Evolutionary conservation across 2,329 filamentous ascomycete species (phyloP).

Genomic region (Cytospora piceicola): DNA sequence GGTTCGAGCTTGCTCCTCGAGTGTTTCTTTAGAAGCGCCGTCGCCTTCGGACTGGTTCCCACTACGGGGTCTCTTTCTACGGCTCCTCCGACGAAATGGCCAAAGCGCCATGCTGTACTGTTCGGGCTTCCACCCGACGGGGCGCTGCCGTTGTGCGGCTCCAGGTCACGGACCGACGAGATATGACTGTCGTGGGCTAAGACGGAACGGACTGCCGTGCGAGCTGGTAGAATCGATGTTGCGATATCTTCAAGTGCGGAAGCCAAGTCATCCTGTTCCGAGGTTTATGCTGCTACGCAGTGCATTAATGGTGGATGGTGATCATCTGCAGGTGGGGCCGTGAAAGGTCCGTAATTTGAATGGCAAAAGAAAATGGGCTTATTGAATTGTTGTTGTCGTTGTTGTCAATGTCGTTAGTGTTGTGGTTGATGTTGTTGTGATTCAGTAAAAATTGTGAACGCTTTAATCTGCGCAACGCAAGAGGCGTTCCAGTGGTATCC

Average conservation of each 20-base stretch:
- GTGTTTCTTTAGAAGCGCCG: slow-evolving; percentile 37
- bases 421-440: not conserved
- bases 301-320: slow-evolving; percentile 13
- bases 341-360: slow-evolving; percentile 2
- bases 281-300: slow-evolving; percentile 11
- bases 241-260: slow-evolving; percentile 23
- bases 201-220: slow-evolving; percentile 14
- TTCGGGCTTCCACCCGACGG: slow-evolving; percentile 21
- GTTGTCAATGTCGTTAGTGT: not conserved
- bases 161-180: not conserved
- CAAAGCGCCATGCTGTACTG: slow-evolving; percentile 70
- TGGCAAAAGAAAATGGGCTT: slow-evolving; percentile 12
- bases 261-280: slow-evolving; percentile 31
- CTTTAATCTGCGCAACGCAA: slow-evolving; percentile 5
- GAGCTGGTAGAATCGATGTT: slow-evolving; percentile 18
- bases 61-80: slow-evolving; percentile 61
- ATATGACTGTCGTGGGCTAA: slow-evolving; percentile 16
- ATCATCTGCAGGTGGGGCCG: slow-evolving; percentile 27
- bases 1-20: slow-evolving; percentile 36
- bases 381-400: slow-evolving; percentile 3
- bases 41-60: slow-evolving; percentile 59
- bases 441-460: slow-evolving; percentile 12
- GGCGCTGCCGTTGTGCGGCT: not conserved
- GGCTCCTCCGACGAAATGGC: slow-evolving; percentile 78
- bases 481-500: not conserved